Evolutionary conservation across 2,329 filamentous ascomycete species (phyloP), one percentile per base, ranked within the genome.

Genomic region (Macroventuria anomochaeta): DNA sequence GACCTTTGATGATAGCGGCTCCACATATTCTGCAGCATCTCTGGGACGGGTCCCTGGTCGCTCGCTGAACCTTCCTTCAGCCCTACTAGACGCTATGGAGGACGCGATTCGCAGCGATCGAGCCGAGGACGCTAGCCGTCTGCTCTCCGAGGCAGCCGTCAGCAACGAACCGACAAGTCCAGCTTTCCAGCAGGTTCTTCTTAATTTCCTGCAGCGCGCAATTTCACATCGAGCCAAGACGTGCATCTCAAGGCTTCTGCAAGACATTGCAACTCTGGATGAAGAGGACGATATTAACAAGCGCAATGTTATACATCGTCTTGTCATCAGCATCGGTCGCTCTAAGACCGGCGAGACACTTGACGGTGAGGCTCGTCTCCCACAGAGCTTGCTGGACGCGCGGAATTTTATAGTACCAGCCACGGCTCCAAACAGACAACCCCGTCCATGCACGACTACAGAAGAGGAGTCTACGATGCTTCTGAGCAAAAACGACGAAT

Each of bases 271-370:
- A 37, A 87, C 84, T 1, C 81, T 97, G 2, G 87, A 96, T 42
- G 93, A 96, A 69, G 85, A 89, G 2, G 90, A 96, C 63, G 95
- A 97, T 69, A 91, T 99, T 70, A 96, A 97, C 75, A 88, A 89
- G 65, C 88, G 95, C 11, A 99, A 97, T 71, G 95, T 91, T 71
- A 85, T 99, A 41, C 95, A 99, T 72, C 88, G 95, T 7, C 81
- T 97, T 2, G 89, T 99, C 34, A 96, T 97, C 55, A 88, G 93
- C 17, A 96, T 97, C 64, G 93, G 93, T 15, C 87, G 93, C 41
- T 86, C 88, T 11, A 84, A 86, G 63, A 81, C 83, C 12, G 81
- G 82, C 7, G 80, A 81, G 29, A 77, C 78, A 40, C 66, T 62
- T 37, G 69, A 62, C 42, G 69, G 59, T n/a, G 84, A 84, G 0